Evolutionary conservation across 208 protist species (phyloP), one percentile per base, ranked within the genome.

Genomic region (Trypanosoma congolense): DNA sequence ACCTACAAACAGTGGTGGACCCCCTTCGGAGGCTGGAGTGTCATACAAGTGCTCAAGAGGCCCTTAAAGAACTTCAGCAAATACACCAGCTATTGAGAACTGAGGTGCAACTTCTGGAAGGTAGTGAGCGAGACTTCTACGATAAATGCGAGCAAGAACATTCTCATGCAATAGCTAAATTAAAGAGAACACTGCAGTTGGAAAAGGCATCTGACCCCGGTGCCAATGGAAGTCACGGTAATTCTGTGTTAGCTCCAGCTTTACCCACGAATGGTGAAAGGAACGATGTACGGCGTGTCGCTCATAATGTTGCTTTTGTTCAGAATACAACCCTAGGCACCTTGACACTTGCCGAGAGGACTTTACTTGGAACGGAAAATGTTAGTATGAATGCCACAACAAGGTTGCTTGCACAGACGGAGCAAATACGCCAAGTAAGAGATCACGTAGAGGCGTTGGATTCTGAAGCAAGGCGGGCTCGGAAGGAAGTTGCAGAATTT

Each of bases 401-500:
- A 41, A 87, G 65, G 56, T 65, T 95, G 31, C 66, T 51, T 9
- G 61, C 38, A 12, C 88, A 95, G 54, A 83, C 74, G 21, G 83
- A 89, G 64, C 77, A 92, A 61, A 86, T 93, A 48, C 65, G 76
- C 45, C 52, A 74, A 36, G 80, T 83, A 4, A 80, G 86, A 28
- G 73, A 63, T 12, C 61, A 83, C 80, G 31, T 81, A 18, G 60
- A 78, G 35, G 55, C 58, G 16, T 44, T 81, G 16, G 74, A 71
- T 42, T 61, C 67, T 0, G 65, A 81, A 19, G 58, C 78, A 10
- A 49, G 61, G 36, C 55, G 74, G n/a, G 74, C 71, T 16, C 69
- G 65, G 30, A 72, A 64, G 29, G 74, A 81, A 41, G 59, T 81
- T 30, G 72, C 71, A 40, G 70, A 67, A 24, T 78, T 95, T 55